Conservation (phyloP, 352 stramenopile species). For the Globisporangium camurandrum region DNA sequence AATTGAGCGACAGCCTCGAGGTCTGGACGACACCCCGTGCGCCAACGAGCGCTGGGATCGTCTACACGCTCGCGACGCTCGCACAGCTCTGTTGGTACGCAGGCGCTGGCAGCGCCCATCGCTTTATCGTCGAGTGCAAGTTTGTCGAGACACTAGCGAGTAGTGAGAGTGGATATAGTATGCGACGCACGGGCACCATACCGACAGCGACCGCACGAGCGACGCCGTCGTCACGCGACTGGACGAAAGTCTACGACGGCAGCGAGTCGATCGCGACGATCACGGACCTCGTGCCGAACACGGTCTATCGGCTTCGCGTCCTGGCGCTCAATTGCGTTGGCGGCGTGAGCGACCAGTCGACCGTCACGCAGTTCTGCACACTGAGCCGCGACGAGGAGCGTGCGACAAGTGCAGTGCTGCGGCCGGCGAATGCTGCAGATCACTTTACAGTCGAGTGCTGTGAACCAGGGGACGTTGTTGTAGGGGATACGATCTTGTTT, state of each 20-base stretch:
- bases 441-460: constrained; percentile 71
- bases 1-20: constrained; percentile 65
- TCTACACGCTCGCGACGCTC: constrained; percentile 45
- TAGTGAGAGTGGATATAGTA: constrained; percentile 1
- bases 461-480: constrained; percentile 72
- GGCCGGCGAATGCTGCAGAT: constrained; percentile 37
- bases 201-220: no score
- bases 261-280: constrained; percentile 56
- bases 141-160: constrained; percentile 50
- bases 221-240: no score
- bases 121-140: constrained; percentile 76
- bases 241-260: constrained; percentile 76
- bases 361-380: constrained; percentile 77
- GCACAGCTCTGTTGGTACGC: constrained; percentile 81
- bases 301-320: constrained; percentile 81
- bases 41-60: constrained; percentile 41
- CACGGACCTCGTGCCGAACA: constrained; percentile 58
- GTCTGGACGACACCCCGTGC: constrained; percentile 56
- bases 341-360: constrained; percentile 57
- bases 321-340: constrained; percentile 71
- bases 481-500: constrained; percentile 88
- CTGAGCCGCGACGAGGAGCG: constrained; percentile 51
- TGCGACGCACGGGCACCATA: neutral
- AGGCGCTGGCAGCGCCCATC: constrained; percentile 45
- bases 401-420: constrained; percentile 17